Conservation (phyloP, 1,284 basidiomycete species). For the Hypsizygus ulmarius region DNA sequence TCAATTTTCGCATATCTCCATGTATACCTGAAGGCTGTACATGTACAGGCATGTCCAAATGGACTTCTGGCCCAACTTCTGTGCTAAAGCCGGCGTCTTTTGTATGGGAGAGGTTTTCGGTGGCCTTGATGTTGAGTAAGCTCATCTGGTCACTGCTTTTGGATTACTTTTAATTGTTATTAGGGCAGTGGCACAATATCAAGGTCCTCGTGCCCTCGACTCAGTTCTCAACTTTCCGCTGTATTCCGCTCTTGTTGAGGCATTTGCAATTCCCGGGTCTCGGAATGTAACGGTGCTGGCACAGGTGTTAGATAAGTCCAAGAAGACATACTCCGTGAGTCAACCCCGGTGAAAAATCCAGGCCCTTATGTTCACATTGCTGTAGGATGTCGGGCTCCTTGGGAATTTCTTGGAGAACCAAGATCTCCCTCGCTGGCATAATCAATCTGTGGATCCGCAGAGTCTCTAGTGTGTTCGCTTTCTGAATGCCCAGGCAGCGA, state of each 20-base stretch:
- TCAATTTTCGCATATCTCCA: neutral
- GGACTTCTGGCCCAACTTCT: slow-evolving; percentile 71
- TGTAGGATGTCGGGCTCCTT: slow-evolving; percentile 42
- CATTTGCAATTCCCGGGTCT: slow-evolving; percentile 61
- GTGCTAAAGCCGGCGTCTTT: slow-evolving; percentile 71
- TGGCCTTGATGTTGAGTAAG: slow-evolving; percentile 51
- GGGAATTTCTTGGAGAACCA: slow-evolving; percentile 88
- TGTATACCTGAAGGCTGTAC: slow-evolving; percentile 5
- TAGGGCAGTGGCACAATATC: slow-evolving; percentile 38
- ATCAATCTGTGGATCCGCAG: slow-evolving; percentile 58
- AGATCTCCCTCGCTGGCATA: slow-evolving; percentile 74
- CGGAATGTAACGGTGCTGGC: slow-evolving; percentile 62
- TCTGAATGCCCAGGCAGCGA: slow-evolving; percentile 2
- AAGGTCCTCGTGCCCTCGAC: slow-evolving; percentile 55
- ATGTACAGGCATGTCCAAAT: slow-evolving; percentile 63
- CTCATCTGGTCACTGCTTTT: neutral
- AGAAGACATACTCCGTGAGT: slow-evolving; percentile 49
- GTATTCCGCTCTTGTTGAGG: slow-evolving; percentile 61
- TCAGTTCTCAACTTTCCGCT: slow-evolving; percentile 73
- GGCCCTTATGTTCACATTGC: neutral
- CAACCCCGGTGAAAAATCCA: neutral
- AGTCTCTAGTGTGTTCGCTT: slow-evolving; percentile 50
- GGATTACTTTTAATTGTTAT: neutral
- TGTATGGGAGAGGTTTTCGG: slow-evolving; percentile 81
- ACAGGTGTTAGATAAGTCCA: slow-evolving; percentile 49